phyloP scores from a whole-genome alignment of 257 asterid genomes.

The Mitragyna speciosa region DNA sequence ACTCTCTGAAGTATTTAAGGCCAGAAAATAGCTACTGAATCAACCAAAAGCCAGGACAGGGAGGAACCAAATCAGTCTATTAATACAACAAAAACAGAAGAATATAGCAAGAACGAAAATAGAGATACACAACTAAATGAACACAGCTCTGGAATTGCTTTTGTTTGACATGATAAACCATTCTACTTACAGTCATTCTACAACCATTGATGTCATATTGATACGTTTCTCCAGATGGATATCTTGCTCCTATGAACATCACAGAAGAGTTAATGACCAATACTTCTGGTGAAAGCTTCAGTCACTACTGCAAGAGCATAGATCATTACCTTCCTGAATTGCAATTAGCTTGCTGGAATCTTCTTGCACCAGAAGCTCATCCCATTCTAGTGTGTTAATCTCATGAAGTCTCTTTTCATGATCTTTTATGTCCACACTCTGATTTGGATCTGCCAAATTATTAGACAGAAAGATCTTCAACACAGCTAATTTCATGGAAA shows the following conservation, averaged over 20 bases:
- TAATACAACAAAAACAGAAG: not conserved
- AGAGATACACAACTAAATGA: not conserved
- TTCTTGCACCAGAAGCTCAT: conserved; percentile 74
- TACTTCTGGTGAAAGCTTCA: conserved; percentile 6
- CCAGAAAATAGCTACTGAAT: not conserved
- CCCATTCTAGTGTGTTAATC: conserved; percentile 97
- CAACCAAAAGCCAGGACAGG: not conserved
- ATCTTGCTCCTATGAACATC: conserved; percentile 46
- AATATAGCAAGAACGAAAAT: not conserved
- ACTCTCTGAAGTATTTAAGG: too few relatives aligned
- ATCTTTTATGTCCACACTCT: conserved; percentile 41
- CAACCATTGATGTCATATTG: conserved; percentile 42
- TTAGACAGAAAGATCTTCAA: conserved; percentile 17
- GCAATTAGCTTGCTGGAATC: conserved; percentile 51
- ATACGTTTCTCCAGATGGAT: conserved; percentile 44
- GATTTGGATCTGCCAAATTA: conserved; percentile 54
- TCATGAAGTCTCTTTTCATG: conserved; percentile 79
- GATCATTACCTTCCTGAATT: conserved; percentile 58
- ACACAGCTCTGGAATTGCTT: not conserved
- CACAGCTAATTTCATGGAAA: conserved; percentile 18
- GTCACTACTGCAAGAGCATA: not conserved
- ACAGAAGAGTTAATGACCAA: conserved; percentile 13
- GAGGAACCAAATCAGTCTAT: not conserved
- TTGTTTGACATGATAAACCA: not conserved
- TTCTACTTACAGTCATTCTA: conserved; percentile 50